Base-by-base conservation (phyloP, 2,329 filamentous ascomycete species). In the Chalaropsis thielavioides region DNA sequence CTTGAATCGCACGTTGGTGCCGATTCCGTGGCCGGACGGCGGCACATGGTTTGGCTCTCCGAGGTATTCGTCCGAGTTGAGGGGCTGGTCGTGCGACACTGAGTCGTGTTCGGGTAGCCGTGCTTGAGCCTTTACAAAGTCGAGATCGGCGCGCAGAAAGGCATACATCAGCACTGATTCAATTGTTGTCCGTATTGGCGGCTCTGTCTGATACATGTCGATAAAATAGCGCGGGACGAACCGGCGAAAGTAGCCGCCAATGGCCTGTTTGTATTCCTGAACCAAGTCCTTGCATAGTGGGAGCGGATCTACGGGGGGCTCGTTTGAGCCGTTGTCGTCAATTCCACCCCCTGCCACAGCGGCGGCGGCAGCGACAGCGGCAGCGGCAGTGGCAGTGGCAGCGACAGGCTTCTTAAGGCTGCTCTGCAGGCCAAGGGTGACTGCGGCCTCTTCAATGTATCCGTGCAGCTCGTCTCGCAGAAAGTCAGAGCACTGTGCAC, bases 221-320 rank as follows among this genome's bases (percentile, higher is more conserved):
- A 79, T 68, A 70, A 96, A 96, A 74, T 89, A 82, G 60, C 89
- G 81, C 0, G 94, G 92, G 69, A 84, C 86, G 77, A 97, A 97
- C 54, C 94, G 85, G 67, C 89, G 84, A 73, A 96, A 99, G 76
- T 99, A 99, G 40, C 94, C 94, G 60, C 94, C 94, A 5, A 99
- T 88, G 0, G 90, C 86, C 67, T 85, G 82, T 72, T 86, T 88
- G 84, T 95, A 99, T 64, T 87, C 83, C 44, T 81, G 77, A 31
- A 96, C 81, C 10, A 97, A 79, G 17, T 81, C 79, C 65, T 79
- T 82, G 74, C 95, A 87, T 62, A 96, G 77, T 64, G 84, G 78
- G 65, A 86, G 77, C 13, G 89, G 85, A 69, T 84, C 86, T 41
- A 80, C 67, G 4, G 54, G 27, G 15, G 54, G 54, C 1, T 58